These are phyloP conservation scores for Apocynum venetum DNA, from an alignment of 257 asterid species.

Conservation along the genomic window DNA sequence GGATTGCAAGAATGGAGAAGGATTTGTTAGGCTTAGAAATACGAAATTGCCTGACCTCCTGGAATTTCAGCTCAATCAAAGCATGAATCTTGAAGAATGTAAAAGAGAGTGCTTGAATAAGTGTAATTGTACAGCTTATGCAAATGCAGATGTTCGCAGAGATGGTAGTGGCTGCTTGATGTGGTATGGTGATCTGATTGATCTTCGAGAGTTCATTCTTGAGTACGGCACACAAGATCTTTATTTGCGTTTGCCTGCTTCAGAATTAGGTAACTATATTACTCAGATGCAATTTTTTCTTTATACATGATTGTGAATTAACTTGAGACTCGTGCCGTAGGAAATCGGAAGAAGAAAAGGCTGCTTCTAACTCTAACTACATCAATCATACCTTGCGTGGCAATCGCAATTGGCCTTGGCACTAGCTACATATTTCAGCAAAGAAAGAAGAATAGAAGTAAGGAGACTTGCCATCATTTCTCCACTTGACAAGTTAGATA, in stretches of 20 bases:
- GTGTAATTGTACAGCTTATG: slow-evolving; percentile 24
- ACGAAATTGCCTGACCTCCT: slow-evolving; percentile 23
- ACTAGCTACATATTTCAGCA: slow-evolving; percentile 4
- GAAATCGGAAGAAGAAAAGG: background rate
- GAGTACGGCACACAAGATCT: slow-evolving; percentile 12
- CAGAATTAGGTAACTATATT: slow-evolving; percentile 25
- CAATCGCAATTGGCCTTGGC: slow-evolving; percentile 6
- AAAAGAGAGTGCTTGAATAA: background rate
- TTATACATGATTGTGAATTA: background rate
- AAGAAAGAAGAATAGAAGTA: slow-evolving; percentile 17
- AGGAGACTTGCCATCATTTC: background rate
- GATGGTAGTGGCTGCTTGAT: slow-evolving; percentile 20
- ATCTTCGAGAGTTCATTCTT: slow-evolving; percentile 12
- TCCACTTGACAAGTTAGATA: background rate
- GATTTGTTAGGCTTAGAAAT: slow-evolving; percentile 7
- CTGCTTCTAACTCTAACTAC: no score
- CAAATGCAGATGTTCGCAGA: slow-evolving; percentile 8
- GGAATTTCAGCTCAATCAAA: no score
- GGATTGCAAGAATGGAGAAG: slow-evolving; percentile 12
- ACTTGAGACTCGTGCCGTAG: background rate
- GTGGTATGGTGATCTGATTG: slow-evolving; percentile 22
- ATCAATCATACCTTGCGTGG: background rate
- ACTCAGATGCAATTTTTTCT: background rate
- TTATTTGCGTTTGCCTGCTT: slow-evolving; percentile 16
- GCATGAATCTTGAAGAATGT: no score